phyloP scores from a whole-genome alignment of 345 rosid species.

The Aquilaria sinensis region DNA sequence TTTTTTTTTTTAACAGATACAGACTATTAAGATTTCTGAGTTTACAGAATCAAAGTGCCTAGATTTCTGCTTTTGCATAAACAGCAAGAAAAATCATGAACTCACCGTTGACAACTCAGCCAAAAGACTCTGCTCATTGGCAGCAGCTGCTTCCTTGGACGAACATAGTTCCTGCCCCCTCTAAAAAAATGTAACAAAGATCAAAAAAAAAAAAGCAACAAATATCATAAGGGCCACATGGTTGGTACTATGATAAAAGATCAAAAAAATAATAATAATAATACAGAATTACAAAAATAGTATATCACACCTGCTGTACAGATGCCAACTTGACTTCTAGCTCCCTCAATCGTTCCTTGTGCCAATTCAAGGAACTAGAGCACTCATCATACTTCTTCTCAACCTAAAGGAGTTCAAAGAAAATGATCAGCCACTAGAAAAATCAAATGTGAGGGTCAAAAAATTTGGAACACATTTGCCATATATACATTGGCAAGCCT shows the following conservation, averaged over 20 bases:
- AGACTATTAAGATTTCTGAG: too few relatives aligned
- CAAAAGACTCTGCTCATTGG: conserved; percentile 59
- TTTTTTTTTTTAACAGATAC: too few relatives aligned
- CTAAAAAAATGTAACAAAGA: too few relatives aligned
- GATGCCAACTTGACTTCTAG: conserved; percentile 48
- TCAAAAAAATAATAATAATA: conserved; percentile 3
- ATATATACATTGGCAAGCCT: conserved; percentile 67
- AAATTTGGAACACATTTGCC: not conserved
- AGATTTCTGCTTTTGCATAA: not conserved
- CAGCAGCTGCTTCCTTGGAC: conserved; percentile 58
- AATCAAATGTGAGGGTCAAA: not conserved
- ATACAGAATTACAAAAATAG: not conserved
- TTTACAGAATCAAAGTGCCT: not conserved
- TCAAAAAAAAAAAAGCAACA: conserved; percentile 23
- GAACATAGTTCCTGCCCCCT: conserved; percentile 64
- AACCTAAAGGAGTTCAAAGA: conserved; percentile 31
- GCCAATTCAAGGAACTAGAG: conserved; percentile 64
- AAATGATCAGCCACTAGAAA: not conserved
- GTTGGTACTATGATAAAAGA: conserved; percentile 9
- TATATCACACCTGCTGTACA: conserved; percentile 51
- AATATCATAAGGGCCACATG: not conserved
- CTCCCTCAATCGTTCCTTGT: conserved; percentile 73
- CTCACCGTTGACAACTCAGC: conserved; percentile 88
- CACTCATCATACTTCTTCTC: conserved; percentile 55
- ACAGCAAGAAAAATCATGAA: not conserved